Conservation (phyloP, 306 rosid genomes). For the Argentina anserina region DNA sequence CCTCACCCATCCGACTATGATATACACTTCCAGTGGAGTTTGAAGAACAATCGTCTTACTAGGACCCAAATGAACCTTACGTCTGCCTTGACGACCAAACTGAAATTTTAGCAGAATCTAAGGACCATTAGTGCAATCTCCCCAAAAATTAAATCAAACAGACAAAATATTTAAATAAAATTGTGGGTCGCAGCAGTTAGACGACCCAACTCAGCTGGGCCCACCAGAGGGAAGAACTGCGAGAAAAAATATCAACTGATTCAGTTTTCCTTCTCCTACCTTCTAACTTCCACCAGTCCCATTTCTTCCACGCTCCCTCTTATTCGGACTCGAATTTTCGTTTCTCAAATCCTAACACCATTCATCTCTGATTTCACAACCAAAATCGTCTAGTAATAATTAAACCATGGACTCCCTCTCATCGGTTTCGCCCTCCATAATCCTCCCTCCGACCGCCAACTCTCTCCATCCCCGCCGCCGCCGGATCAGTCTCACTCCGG, state of each 20-base stretch:
- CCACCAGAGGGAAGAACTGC: neutral
- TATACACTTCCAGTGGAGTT: no score
- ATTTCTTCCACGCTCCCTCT: neutral
- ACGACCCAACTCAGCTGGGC: neutral
- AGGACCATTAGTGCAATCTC: neutral
- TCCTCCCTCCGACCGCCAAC: constrained; percentile 52
- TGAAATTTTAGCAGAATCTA: neutral
- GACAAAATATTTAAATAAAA: neutral
- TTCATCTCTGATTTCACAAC: neutral
- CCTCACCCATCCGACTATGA: no score
- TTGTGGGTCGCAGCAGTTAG: neutral
- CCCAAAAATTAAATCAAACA: neutral
- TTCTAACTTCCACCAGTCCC: neutral
- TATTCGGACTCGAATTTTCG: neutral
- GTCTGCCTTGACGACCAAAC: neutral
- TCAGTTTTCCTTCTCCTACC: neutral
- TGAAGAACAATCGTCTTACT: no score
- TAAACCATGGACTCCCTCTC: constrained; percentile 77
- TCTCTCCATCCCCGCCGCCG: constrained; percentile 36
- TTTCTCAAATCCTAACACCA: neutral
- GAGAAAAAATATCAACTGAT: neutral
- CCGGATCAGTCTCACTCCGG: constrained; percentile 26
- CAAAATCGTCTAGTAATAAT: neutral
- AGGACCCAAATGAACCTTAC: neutral
- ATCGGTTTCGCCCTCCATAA: constrained; percentile 63